phyloP scores from a whole-genome alignment of 2,329 filamentous ascomycete species.

The Scedosporium dehoogii region DNA sequence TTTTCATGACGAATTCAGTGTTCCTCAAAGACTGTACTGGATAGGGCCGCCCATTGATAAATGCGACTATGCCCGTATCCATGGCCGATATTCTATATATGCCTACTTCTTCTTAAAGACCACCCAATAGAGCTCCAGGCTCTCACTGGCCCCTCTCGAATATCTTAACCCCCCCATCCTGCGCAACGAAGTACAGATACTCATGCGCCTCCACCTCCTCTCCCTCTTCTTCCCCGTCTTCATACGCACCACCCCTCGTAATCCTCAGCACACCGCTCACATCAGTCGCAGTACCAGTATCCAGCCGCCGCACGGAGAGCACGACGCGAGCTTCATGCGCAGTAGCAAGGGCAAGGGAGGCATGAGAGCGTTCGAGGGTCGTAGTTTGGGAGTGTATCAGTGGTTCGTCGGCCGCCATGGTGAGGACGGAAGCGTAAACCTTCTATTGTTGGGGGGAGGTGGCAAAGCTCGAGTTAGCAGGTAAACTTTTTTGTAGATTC shows the following conservation, averaged over 20 bases:
- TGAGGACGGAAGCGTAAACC: slow-evolving; percentile 56
- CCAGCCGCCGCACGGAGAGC: slow-evolving; percentile 63
- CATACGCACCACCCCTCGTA: slow-evolving; percentile 41
- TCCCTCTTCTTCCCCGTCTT: slow-evolving; percentile 13
- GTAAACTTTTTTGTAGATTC: background rate
- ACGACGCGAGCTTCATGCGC: slow-evolving; percentile 69
- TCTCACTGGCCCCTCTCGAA: slow-evolving; percentile 60
- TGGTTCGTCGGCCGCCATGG: slow-evolving; percentile 63
- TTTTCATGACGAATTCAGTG: too few species aligned
- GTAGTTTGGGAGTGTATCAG: slow-evolving; percentile 53
- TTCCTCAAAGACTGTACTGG: too few species aligned
- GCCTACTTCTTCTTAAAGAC: too few species aligned
- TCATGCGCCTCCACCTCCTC: slow-evolving; percentile 49
- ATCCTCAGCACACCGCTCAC: slow-evolving; percentile 81
- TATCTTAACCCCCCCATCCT: slow-evolving; percentile 70
- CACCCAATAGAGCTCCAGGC: background rate
- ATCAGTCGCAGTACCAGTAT: slow-evolving; percentile 82
- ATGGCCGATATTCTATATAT: background rate
- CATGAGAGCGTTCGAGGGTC: slow-evolving; percentile 59
- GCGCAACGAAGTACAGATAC: slow-evolving; percentile 69
- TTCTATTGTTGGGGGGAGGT: slow-evolving; percentile 27
- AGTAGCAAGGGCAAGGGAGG: slow-evolving; percentile 58
- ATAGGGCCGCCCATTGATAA: too few species aligned
- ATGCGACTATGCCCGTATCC: background rate
- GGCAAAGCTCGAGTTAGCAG: background rate